Evolutionary conservation across 345 rosid species (phyloP), one percentile per base, ranked within the genome.

Genomic region (Bruguiera parviflora): DNA sequence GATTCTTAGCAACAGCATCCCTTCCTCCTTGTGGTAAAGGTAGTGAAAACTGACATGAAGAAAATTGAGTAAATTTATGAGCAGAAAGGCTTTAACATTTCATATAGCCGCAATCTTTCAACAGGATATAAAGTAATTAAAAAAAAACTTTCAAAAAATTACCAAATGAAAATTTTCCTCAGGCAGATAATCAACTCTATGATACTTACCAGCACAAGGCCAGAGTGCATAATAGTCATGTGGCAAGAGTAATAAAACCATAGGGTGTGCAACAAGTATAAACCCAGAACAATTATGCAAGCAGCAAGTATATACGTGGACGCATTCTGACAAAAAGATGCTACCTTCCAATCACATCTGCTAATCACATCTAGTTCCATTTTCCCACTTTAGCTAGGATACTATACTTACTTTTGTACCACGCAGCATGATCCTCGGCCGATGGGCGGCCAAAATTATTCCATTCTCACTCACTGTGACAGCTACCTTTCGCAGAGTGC

Each of bases 21-120:
- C 99, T 90, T 83, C 97, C 99, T 16, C 97, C 96, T 83, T 90
- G 85, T 5, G 98, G 99, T 75, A 82, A 73, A 62, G 99, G 98
- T 60, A 92, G 68, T 22, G 99, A 90, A 74, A 84, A 92, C 99
- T 95, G 87, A 71, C 49, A 62, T 28, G 68, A 35, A 75, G 55
- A 35, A 64, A 72, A 60, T 66, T 43, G 56, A 33, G 22, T 9
- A 22, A 61, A 43, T 18, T 25, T 61, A 22, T 18, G 19, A 5
- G 53, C 21, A 57, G 63, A 6, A 33, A 25, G 18, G 15, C 67
- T 70, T 61, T 51, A 51, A 13, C 49, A 43, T 13, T 43, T 43
- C 49, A 43, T 0, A 43, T 3, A 3, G 16, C 49, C 19, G 0
- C 49, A 43, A 43, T 43, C 4, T 43, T 43, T 5, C 49, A 43